Evolutionary conservation across 306 rosid genomes (phyloP).

Genomic region (Arachis stenosperma): DNA sequence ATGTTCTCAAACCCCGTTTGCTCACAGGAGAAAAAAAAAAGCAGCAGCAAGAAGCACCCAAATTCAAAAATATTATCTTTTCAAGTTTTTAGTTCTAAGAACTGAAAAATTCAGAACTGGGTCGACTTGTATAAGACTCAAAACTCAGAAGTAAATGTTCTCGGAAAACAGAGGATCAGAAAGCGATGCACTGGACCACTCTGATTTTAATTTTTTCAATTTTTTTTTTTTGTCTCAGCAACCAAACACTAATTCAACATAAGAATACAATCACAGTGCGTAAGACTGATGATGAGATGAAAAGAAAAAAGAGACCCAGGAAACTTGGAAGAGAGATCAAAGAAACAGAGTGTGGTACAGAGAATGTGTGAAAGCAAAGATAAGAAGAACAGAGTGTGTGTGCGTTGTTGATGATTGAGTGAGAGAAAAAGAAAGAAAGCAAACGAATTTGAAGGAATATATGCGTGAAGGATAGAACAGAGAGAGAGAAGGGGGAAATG

Average conservation of each 20-base stretch:
- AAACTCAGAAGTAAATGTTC: background rate
- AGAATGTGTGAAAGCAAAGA: slow-evolving; percentile 38
- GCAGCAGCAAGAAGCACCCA: slow-evolving; percentile 2
- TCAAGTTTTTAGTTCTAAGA: slow-evolving; percentile 15
- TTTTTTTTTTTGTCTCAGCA: slow-evolving; percentile 16
- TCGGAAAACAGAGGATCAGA: slow-evolving; percentile 24
- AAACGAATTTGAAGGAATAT: slow-evolving; percentile 52
- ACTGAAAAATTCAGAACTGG: slow-evolving; percentile 28
- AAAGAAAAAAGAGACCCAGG: slow-evolving; percentile 7
- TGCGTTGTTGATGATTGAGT: slow-evolving; percentile 30
- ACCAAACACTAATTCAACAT: slow-evolving; percentile 37
- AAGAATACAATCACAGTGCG: background rate
- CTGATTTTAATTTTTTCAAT: background rate
- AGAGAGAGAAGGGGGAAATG: background rate
- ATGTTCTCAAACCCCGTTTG: slow-evolving; percentile 53
- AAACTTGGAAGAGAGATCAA: slow-evolving; percentile 26
- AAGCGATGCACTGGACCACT: background rate
- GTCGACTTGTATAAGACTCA: slow-evolving; percentile 5
- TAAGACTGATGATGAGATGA: slow-evolving; percentile 23
- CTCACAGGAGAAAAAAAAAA: slow-evolving; percentile 10
- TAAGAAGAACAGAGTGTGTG: slow-evolving; percentile 1
- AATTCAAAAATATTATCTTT: slow-evolving; percentile 15
- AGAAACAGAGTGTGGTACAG: background rate
- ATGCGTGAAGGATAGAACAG: slow-evolving; percentile 46
- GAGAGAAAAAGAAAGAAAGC: slow-evolving; percentile 35